A percentile compares a stretch with the other conserved stretches of the same genome.
Conservation (phyloP, 1,284 basidiomycete genomes). For the Malassezia pachydermatis region DNA sequence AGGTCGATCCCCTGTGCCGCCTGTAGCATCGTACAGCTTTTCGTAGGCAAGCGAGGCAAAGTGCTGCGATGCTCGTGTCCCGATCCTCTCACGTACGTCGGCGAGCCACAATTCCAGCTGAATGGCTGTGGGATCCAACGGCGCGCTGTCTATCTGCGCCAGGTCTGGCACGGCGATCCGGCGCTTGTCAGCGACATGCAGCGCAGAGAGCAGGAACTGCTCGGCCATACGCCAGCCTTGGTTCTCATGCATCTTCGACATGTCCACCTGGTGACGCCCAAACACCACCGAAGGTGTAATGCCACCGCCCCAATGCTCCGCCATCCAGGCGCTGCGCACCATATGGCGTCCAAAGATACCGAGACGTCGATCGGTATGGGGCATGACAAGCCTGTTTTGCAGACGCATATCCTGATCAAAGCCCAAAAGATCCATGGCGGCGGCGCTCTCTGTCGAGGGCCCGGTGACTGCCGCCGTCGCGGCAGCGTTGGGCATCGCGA, state of each 20-base stretch:
- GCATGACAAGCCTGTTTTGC: background rate
- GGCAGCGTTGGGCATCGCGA: slow-evolving; percentile 21
- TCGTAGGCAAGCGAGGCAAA: slow-evolving; percentile 18
- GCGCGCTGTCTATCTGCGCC: slow-evolving; percentile 11
- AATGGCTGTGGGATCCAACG: slow-evolving; percentile 20
- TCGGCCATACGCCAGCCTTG: slow-evolving; percentile 29
- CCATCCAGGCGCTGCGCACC: slow-evolving; percentile 41
- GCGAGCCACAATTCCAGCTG: slow-evolving; percentile 20
- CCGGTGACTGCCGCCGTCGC: background rate
- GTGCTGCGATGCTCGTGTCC: slow-evolving; percentile 3
- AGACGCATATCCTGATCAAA: background rate
- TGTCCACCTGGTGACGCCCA: slow-evolving; percentile 15
- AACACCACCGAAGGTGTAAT: slow-evolving; percentile 33
- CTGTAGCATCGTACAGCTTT: slow-evolving; percentile 22
- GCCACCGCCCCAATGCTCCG: slow-evolving; percentile 38
- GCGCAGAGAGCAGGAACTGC: slow-evolving; percentile 27
- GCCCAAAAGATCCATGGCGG: background rate
- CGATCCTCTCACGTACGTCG: slow-evolving; percentile 19
- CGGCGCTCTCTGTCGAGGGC: background rate
- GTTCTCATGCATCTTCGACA: slow-evolving; percentile 15
- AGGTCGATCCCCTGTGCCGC: slow-evolving; percentile 8
- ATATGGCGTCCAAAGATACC: slow-evolving; percentile 39
- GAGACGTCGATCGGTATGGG: slow-evolving; percentile 28
- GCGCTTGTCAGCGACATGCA: slow-evolving; percentile 24
- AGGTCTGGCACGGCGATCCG: slow-evolving; percentile 33